Evolutionary conservation across 2,329 filamentous ascomycete genomes (phyloP), one percentile per base, ranked within the genome.

Genomic region (Graphilbum sp.): DNA sequence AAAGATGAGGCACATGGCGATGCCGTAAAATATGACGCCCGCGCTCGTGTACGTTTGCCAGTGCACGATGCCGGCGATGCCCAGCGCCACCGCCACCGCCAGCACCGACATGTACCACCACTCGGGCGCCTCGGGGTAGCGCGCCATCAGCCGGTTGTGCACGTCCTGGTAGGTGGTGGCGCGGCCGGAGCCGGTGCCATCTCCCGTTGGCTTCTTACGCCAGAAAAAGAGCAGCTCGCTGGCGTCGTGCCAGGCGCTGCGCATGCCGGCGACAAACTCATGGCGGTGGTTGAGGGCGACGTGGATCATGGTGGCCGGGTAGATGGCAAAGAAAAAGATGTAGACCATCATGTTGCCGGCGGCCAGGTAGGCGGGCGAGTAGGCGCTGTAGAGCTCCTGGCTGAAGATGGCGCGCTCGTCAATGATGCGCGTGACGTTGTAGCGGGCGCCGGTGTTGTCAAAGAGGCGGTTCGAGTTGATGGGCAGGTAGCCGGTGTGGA

Each of bases 271-370:
- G 11, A 12, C 7, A 5, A 47, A 35, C 32, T 45, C 42, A 30
- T 32, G 21, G 39, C 37, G 27, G 32, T 46, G 45, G 49, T 68
- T 70, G 2, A 72, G 56, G 16, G 53, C 47, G 19, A 64, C 62
- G 39, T 71, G 68, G 4, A 62, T 63, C 15, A 72, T 50, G 0
- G 62, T 64, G 16, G 67, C 63, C 0, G 67, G 58, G 45, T 71
- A 71, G 23, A 69, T 62, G 36, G 60, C 65, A 40, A 72, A 72
- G 54, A 69, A 71, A 50, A 64, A 67, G 44, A 66, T 55, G 54
- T 71, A 72, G n/a, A 65, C 56, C 23, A 58, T 54, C n/a, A 67
- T 49, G 39, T 65, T 66, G 15, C 59, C 64, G 12, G 68, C 65
- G 1, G 62, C 53, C 20, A 72, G 49, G 45, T 64, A 72, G 0